phyloP scores from a whole-genome alignment of 2,329 filamentous ascomycete genomes.

The Fusarium veterinarium region DNA sequence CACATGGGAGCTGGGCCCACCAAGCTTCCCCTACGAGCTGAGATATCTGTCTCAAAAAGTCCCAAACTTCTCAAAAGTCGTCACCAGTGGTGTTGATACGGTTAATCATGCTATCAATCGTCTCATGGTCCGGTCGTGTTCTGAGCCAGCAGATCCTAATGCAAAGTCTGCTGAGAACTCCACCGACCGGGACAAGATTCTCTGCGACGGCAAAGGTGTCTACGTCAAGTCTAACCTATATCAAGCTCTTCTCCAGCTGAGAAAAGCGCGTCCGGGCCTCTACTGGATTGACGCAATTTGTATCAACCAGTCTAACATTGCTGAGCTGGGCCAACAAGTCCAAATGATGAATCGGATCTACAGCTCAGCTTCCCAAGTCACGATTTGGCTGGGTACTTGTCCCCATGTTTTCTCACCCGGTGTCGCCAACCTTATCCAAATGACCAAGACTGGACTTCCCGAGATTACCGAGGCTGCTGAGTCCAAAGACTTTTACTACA shows the following conservation, averaged over 20 bases:
- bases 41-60: neutral
- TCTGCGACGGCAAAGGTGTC: neutral
- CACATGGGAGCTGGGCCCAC: neutral
- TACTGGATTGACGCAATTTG: neutral
- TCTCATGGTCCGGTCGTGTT: neutral
- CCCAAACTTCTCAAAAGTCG: neutral
- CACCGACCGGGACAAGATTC: neutral
- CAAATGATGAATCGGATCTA: conserved; percentile 1
- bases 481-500: neutral
- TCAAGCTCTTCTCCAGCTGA: neutral
- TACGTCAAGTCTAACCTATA: neutral
- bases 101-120: neutral
- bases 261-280: neutral
- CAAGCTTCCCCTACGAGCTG: neutral
- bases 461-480: neutral
- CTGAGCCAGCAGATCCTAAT: neutral
- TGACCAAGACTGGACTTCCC: neutral
- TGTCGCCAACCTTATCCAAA: neutral
- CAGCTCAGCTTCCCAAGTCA: neutral
- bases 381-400: neutral
- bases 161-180: neutral
- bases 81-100: neutral
- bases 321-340: neutral
- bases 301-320: neutral
- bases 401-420: neutral